phyloP scores from a whole-genome alignment of 2,329 filamentous ascomycete species.

The Cytospora mali region DNA sequence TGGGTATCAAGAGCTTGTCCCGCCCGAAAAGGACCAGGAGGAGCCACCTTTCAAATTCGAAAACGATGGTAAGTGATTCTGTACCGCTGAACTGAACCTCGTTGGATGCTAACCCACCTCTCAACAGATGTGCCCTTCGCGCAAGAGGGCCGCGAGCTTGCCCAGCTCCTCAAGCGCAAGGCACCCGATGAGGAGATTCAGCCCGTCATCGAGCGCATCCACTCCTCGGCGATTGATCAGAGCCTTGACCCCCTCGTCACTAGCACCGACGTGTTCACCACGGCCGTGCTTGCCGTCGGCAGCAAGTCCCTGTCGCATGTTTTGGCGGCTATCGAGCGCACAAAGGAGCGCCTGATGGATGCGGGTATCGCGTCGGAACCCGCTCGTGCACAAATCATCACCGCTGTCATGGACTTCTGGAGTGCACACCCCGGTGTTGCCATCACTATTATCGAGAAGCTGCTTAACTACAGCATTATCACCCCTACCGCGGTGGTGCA shows the following conservation, averaged over 20 bases:
- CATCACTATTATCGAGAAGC: slow-evolving; percentile 90
- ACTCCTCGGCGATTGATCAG: slow-evolving; percentile 71
- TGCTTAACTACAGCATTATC: slow-evolving; percentile 95
- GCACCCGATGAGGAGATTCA: slow-evolving; percentile 86
- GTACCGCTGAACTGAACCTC: slow-evolving; percentile 65
- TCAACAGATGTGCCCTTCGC: slow-evolving; percentile 74
- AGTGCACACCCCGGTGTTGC: slow-evolving; percentile 87
- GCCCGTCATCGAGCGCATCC: slow-evolving; percentile 76
- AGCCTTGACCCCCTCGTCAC: slow-evolving; percentile 78
- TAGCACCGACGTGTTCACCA: slow-evolving; percentile 94
- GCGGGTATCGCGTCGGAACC: slow-evolving; percentile 74
- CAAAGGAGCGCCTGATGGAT: slow-evolving; percentile 83
- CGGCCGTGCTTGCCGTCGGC: slow-evolving; percentile 88
- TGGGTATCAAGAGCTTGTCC: slow-evolving; percentile 80
- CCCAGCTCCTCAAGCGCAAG: slow-evolving; percentile 79
- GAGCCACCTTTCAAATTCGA: slow-evolving; percentile 94
- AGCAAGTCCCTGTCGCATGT: slow-evolving; percentile 96
- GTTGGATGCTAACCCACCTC: slow-evolving; percentile 36
- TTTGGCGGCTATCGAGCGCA: slow-evolving; percentile 91
- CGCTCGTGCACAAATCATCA: slow-evolving; percentile 85
- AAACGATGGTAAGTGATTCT: slow-evolving; percentile 62
- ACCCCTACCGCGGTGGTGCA: slow-evolving; percentile 83
- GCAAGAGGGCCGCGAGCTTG: slow-evolving; percentile 80
- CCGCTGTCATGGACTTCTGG: slow-evolving; percentile 92
- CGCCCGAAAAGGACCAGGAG: slow-evolving; percentile 88